Evolutionary conservation across 257 asterid genomes (phyloP).

Genomic region (Marsdenia floribunda): DNA sequence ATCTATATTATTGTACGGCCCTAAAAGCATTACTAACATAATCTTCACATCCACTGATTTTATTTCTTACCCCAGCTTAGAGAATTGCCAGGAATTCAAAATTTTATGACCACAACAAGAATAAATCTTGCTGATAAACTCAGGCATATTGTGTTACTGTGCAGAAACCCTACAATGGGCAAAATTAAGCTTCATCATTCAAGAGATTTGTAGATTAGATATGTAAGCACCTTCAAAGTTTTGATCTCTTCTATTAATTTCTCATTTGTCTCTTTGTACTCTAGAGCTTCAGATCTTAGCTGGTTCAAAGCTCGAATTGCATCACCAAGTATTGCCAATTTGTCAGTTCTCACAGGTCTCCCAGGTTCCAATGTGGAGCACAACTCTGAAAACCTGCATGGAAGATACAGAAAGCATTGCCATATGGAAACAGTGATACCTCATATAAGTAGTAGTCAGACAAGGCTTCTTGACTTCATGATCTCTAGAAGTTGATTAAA

Average conservation of each 20-base stretch:
- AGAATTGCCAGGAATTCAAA: neutral
- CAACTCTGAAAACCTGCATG: slow-evolving; percentile 60
- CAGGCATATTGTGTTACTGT: neutral
- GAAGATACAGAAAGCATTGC: slow-evolving; percentile 11
- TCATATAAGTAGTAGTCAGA: neutral
- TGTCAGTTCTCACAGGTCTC: slow-evolving; percentile 66
- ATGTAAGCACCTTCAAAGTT: slow-evolving; percentile 52
- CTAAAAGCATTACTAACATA: neutral
- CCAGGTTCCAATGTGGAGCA: slow-evolving; percentile 64
- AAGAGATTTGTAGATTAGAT: neutral
- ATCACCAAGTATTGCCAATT: slow-evolving; percentile 62
- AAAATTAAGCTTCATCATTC: neutral
- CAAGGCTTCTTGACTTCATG: neutral
- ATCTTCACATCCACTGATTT: neutral
- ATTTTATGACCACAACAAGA: neutral
- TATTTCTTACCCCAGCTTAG: neutral
- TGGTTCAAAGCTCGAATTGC: slow-evolving; percentile 55
- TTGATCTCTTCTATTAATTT: slow-evolving; percentile 70
- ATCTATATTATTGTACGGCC: neutral
- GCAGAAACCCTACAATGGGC: neutral
- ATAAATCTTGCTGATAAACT: neutral
- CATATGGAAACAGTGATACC: neutral
- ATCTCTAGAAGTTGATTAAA: neutral
- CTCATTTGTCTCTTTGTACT: slow-evolving; percentile 45
- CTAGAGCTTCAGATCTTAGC: slow-evolving; percentile 54